A percentile compares a stretch with the other conserved stretches of the same genome.
These are phyloP conservation scores for Maudiozyma bulderi DNA, from an alignment of 805 yeast genomes.

Conservation along the genomic window DNA sequence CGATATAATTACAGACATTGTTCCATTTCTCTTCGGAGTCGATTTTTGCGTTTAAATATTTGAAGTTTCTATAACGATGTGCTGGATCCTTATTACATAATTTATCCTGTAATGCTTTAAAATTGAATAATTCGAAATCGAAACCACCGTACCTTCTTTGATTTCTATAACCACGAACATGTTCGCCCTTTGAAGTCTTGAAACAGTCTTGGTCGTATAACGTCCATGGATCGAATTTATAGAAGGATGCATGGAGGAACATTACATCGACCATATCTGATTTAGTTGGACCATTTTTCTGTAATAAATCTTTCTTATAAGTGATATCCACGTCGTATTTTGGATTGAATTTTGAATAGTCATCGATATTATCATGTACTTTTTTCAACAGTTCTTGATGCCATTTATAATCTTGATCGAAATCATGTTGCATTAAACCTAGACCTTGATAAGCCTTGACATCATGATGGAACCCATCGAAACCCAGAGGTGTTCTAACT, in stretches of 20 bases:
- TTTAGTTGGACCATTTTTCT: not conserved
- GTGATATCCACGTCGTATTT: slow-evolving; percentile 3
- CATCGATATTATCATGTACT: not conserved
- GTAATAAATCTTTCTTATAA: slow-evolving; percentile 5
- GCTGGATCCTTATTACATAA: slow-evolving; percentile 10
- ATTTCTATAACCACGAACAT: slow-evolving; percentile 16
- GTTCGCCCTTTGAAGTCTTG: slow-evolving; percentile 11
- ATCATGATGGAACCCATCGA: slow-evolving; percentile 32
- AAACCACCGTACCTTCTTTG: slow-evolving; percentile 11
- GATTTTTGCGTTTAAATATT: slow-evolving; percentile 11
- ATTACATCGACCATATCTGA: slow-evolving; percentile 16
- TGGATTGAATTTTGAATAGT: not conserved
- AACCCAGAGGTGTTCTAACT: slow-evolving; percentile 25
- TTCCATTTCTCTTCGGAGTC: slow-evolving; percentile 4
- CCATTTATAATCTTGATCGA: slow-evolving; percentile 43
- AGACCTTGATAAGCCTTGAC: slow-evolving; percentile 43
- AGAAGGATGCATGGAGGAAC: slow-evolving; percentile 34
- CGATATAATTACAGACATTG: slow-evolving; percentile 20
- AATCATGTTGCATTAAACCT: slow-evolving; percentile 71
- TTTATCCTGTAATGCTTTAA: slow-evolving; percentile 13
- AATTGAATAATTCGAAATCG: slow-evolving; percentile 22
- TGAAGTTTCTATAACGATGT: slow-evolving; percentile 7
- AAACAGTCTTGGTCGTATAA: slow-evolving; percentile 16
- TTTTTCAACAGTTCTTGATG: slow-evolving; percentile 8
- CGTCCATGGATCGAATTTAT: slow-evolving; percentile 31